Base-by-base conservation (phyloP, 148 eudicot species). In the Vaccinium corymbosum region DNA sequence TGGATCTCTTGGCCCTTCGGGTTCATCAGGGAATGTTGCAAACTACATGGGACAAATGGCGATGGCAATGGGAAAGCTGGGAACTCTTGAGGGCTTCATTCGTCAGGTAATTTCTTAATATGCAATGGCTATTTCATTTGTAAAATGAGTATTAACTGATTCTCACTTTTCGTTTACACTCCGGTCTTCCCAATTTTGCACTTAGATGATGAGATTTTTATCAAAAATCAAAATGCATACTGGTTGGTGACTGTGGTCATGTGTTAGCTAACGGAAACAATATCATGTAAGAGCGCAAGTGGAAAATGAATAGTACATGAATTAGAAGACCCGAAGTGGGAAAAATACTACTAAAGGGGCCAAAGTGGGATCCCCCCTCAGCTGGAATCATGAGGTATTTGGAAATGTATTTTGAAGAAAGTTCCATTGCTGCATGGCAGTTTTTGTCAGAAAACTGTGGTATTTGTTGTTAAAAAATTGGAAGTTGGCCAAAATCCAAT, bases 31-130 rank as follows among this genome's bases (percentile, higher is more conserved):
- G 46, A 88, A 88, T 82, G 90, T 88, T 1, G 90, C 90, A 35
- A 88, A 86, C 56, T 88, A 88, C 84, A 88, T 88, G 90, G 90
- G 90, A 73, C 90, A 88, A 75, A 88, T 88, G 90, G 90, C 90
- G 0, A 88, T 88, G 90, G 90, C 90, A 15, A 88, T 88, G 90
- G 90, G 90, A 74, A 88, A 88, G 82, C 82, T 88, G 27, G 90
- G 90, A 72, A 88, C 90, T 32, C 88, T 88, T 3, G 90, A 88
- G 74, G 88, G 88, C 77, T 88, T 88, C 84, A 88, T 88, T 82
- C 85, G 88, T 5, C 90, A 88, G 90, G 90, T 86, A 80, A 42
- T 79, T 66, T 38, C 16, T 80, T 80, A 7, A 51, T 5, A 29
- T n/a, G 32, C 17, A 77, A 25, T 49, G 4, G 7, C 14, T 71